A percentile compares a stretch with the other conserved stretches of the same genome.
Evolutionary conservation across 2,329 filamentous ascomycete genomes (phyloP).

Genomic region (Nothomitra cinnamomea): DNA sequence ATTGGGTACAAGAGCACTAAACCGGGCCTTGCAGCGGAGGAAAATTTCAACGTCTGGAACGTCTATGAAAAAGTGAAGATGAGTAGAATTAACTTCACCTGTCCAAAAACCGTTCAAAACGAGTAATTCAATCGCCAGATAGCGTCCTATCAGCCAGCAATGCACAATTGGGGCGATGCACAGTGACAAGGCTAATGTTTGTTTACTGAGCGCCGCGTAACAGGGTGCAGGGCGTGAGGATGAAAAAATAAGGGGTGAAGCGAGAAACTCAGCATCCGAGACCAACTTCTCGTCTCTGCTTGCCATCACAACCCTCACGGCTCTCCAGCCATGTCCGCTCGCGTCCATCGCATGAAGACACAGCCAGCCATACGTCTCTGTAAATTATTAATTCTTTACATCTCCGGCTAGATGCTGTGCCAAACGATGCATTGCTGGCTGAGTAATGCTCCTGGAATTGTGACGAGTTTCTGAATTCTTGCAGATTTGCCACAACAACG

Average conservation of each 20-base stretch:
- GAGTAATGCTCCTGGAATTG: not conserved
- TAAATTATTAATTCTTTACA: not conserved
- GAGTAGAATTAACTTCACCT: not conserved
- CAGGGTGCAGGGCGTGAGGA: not conserved
- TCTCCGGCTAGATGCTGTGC: not conserved
- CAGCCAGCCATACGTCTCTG: not conserved
- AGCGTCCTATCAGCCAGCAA: not conserved
- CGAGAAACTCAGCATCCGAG: constrained; percentile 1
- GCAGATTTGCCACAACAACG: constrained; percentile 3
- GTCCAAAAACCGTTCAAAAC: not conserved
- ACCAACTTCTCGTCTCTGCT: constrained; percentile 1
- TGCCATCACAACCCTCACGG: constrained; percentile 1
- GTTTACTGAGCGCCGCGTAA: not conserved
- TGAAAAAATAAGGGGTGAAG: constrained; percentile 1
- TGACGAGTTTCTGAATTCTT: not conserved
- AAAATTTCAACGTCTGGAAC: constrained; percentile 6
- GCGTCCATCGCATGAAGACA: not conserved
- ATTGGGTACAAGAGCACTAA: constrained; percentile 6
- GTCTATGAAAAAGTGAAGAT: not conserved
- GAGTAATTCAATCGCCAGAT: not conserved
- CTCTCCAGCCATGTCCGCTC: not conserved
- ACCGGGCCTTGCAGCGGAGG: constrained; percentile 10
- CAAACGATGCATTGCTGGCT: not conserved
- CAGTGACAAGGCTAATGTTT: not conserved
- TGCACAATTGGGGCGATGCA: constrained; percentile 1